Percentiles rank a stretch among this genome's conserved stretches.
Evolutionary conservation across 1,284 basidiomycete genomes (phyloP).

Genomic region (Paramarasmius palmivorus): DNA sequence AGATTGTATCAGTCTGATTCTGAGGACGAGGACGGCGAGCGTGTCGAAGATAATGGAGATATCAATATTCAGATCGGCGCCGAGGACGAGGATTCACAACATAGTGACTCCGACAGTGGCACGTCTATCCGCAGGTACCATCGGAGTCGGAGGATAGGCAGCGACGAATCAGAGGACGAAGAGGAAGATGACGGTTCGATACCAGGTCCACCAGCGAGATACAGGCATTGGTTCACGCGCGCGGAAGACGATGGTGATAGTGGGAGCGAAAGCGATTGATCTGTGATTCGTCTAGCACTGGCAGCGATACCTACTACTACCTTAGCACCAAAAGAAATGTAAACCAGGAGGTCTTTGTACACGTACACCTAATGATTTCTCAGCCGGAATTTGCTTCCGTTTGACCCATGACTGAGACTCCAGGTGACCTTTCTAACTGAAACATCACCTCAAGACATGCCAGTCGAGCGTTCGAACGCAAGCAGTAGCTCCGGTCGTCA

Average conservation of each 20-base stretch:
- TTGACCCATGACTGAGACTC: too few relatives aligned
- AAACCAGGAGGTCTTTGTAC: not conserved
- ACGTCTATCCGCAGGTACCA: not conserved
- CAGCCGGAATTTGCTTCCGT: too few relatives aligned
- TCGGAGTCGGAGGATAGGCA: not conserved
- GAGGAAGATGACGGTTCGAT: conserved; percentile 10
- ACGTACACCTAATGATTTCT: too few relatives aligned
- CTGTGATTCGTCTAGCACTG: too few relatives aligned
- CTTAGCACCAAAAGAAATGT: not conserved
- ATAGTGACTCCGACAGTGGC: not conserved
- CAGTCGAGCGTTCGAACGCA: not conserved
- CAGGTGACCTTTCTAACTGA: too few relatives aligned
- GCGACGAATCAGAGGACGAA: not conserved
- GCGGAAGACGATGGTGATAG: conserved; percentile 25
- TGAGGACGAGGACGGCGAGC: not conserved
- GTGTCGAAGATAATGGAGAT: not conserved
- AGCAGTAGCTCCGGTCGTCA: not conserved
- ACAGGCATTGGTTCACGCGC: conserved; percentile 23
- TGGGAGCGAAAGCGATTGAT: not conserved
- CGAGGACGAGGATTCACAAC: not conserved
- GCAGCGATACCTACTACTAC: not conserved
- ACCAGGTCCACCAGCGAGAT: conserved; percentile 3
- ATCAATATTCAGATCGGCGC: not conserved
- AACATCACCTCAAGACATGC: too few relatives aligned
- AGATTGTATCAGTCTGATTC: not conserved